Evolutionary conservation across 805 yeast species (phyloP), one percentile per base, ranked within the genome.

Genomic region (Starmerella apis): DNA sequence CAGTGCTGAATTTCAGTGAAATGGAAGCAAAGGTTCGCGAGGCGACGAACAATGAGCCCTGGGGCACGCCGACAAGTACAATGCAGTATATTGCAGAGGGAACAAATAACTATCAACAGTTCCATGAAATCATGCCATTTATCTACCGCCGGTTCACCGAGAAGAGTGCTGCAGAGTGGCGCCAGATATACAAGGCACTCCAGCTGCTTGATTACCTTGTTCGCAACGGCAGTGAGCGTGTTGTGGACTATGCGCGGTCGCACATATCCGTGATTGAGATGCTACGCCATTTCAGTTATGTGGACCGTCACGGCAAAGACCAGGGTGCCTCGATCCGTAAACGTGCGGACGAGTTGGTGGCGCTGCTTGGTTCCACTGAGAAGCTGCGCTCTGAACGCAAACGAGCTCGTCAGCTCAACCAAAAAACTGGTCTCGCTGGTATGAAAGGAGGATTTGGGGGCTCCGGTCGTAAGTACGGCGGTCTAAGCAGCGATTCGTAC

Each of bases 31-130:
- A 85, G 66, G 97, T 88, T 14, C 56, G 65, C 54, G 98, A 90
- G 68, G 97, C 97, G 44, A 92, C 98, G 46, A 92, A 92, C 67
- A 92, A 92, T 65, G 98, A 92, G 68, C 98, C 98, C 1, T 92
- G 98, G 98, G 98, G 98, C 8, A 90, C 96, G 2, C 79, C 94
- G 3, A 76, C 90, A 1, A 77, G 95, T 2, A 70, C 85, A 63
- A 92, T 92, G 98, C 85, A 86, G 55, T 92, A 88, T 63, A 92
- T 92, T 58, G 92, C 97, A 3, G 83, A 87, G 32, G 96, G 95
- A 2, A 92, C 98, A 3, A 86, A 85, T 69, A 86, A 85, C 69
- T 58, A 61, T 57, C 61, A 66, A 52, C 66, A 67, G 46, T 68
- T 70, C 59, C 72, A 71, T 54, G 74, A 70, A 50, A 67, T 70